Percentiles rank a stretch among this genome's conserved stretches.
Conservation (phyloP, 306 rosid species). For the Fagus sylvatica region DNA sequence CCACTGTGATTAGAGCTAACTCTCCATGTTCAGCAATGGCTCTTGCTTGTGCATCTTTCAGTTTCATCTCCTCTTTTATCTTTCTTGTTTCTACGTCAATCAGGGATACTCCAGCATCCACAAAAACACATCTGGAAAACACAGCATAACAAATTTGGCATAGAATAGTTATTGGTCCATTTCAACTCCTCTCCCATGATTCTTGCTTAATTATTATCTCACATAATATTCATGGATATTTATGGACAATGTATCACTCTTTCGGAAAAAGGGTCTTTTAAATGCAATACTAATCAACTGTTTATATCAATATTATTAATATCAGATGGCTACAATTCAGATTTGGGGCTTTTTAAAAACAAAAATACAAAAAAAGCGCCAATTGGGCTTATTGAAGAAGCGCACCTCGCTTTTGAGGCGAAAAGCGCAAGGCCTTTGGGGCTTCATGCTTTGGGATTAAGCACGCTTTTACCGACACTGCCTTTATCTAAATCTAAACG, state of each 20-base stretch:
- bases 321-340: too few relatives aligned
- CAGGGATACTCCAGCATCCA: conserved; percentile 89
- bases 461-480: too few relatives aligned
- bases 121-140: conserved; percentile 82
- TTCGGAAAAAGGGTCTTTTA: not conserved
- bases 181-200: not conserved
- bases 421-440: too few relatives aligned
- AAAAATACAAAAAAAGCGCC: too few relatives aligned
- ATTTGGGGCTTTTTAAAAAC: too few relatives aligned
- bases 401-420: too few relatives aligned
- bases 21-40: conserved; percentile 89
- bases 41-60: conserved; percentile 70
- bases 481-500: too few relatives aligned
- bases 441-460: too few relatives aligned
- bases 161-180: conserved; percentile 1
- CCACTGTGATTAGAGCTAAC: conserved; percentile 83
- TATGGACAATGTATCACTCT: not conserved
- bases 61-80: conserved; percentile 86
- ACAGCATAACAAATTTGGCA: conserved; percentile 18
- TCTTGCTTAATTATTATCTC: not conserved
- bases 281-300: not conserved
- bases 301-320: too few relatives aligned
- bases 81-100: conserved; percentile 84
- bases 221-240: not conserved
- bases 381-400: too few relatives aligned